phyloP scores from a whole-genome alignment of 1,139 yeast genomes.

The Tardiomyces digboiensis region DNA sequence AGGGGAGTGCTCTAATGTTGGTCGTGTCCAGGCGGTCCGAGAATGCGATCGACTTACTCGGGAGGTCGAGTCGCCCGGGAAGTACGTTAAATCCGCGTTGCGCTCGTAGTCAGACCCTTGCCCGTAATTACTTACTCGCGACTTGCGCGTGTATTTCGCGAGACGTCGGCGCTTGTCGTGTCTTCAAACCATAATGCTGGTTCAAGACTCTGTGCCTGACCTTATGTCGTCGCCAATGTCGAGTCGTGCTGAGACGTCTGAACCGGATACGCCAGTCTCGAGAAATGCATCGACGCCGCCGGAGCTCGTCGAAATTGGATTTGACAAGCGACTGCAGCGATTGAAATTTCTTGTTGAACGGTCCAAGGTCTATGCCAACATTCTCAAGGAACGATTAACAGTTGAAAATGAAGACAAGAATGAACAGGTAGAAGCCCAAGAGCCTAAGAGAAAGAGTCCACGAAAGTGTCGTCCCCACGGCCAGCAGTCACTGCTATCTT shows the following conservation, averaged over 20 bases:
- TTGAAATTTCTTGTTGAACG: slow-evolving; percentile 67
- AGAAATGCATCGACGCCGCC: neutral
- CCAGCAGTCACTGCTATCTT: neutral
- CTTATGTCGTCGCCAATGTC: neutral
- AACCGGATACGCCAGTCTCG: neutral
- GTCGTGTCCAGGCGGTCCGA: too few relatives aligned
- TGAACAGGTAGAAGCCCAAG: neutral
- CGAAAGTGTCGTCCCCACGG: too few relatives aligned
- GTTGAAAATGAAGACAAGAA: neutral
- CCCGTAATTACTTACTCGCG: too few relatives aligned
- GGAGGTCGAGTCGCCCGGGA: too few relatives aligned
- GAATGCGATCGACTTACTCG: too few relatives aligned
- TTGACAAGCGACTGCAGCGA: slow-evolving; percentile 40
- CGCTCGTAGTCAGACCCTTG: too few relatives aligned
- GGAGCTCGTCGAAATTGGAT: neutral
- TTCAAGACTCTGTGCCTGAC: too few relatives aligned
- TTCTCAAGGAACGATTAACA: slow-evolving; percentile 63
- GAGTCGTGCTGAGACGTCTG: neutral
- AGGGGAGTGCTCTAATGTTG: too few relatives aligned
- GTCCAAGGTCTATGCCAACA: slow-evolving; percentile 75
- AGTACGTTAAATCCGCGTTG: too few relatives aligned
- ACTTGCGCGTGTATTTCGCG: too few relatives aligned
- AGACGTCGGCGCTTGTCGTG: too few relatives aligned
- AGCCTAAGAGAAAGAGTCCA: neutral
- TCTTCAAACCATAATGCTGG: too few relatives aligned